Base-by-base conservation (phyloP, 352 stramenopile species). In the Pythium sukuiense region DNA sequence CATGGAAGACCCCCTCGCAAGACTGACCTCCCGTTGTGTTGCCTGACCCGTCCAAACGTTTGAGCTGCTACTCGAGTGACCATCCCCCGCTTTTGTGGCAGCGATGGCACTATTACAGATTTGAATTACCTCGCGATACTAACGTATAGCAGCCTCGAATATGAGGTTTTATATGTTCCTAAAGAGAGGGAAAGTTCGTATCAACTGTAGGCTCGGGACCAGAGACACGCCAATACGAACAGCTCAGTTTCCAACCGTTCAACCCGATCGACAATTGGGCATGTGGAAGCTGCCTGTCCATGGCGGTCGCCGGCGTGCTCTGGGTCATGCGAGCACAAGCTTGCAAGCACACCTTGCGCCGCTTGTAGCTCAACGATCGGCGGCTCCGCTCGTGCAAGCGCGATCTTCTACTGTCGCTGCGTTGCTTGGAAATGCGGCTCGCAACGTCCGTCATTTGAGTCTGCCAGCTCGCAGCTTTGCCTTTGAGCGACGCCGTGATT, bases 11-110 rank as follows among this genome's bases (percentile, higher is more conserved):
- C 59, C 65, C 65, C 65, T 72, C 67, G 61, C 67, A 69, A 68
- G 67, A 73, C 67, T 73, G 67, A 73, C 67, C 67, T 69, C 61
- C 56, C 65, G 59, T 71, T 65, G 37, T 45, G 37, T 55, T 26
- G n/a, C 27, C 20, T 11, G 37, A 61, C 30, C 9, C 18, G 37
- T 45, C 39, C 55, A 35, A 65, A 41, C 56, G 55, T 64, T 70
- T 70, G 63, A 70, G 26, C 61, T 45, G 1, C 16, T 1, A 9
- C 26, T 13, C 9, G 39, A 48, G 54, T 59, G 35, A 32, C 35
- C 16, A 24, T 59, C 13, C 30, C 30, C 24, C 35, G 32, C 6
- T 59, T 29, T 62, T 62, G 32, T 62, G 27, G 14, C 24, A 39
- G 1, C 1, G 32, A 24, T 20, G 41, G 41, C 41, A 49, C 41